Evolutionary conservation across 2,329 filamentous ascomycete genomes (phyloP).

Genomic region (Venturia carpophila): DNA sequence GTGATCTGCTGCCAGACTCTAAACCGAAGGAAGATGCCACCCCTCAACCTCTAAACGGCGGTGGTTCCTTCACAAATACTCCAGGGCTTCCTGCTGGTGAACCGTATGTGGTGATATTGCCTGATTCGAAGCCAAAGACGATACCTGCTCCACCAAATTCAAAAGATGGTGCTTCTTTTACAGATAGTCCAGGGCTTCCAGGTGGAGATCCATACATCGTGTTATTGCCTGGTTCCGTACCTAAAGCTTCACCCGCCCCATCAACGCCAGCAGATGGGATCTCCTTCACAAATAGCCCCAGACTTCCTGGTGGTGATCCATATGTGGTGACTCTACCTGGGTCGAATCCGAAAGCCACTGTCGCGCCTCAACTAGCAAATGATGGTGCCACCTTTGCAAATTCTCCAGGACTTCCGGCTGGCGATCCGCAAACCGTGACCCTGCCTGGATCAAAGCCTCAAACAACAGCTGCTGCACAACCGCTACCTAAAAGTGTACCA

Average conservation of each 20-base stretch:
- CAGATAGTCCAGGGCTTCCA: background rate
- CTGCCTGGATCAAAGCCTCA: background rate
- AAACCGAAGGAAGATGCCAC: too few relatives aligned
- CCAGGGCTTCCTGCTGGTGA: background rate
- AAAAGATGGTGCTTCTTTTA: background rate
- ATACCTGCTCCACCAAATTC: background rate
- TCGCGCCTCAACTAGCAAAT: too few relatives aligned
- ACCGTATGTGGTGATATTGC: background rate
- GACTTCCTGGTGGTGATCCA: too few relatives aligned
- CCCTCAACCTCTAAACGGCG: background rate
- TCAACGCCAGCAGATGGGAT: background rate
- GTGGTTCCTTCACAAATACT: background rate
- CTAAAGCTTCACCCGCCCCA: background rate
- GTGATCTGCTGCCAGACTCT: too few relatives aligned
- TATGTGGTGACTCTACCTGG: too few relatives aligned
- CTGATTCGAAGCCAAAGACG: background rate
- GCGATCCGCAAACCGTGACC: background rate
- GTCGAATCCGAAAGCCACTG: too few relatives aligned
- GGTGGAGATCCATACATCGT: background rate
- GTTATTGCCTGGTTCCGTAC: too few relatives aligned
- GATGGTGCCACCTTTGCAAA: background rate
- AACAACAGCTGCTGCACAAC: background rate
- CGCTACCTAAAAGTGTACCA: background rate
- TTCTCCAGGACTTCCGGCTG: background rate
- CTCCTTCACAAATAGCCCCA: background rate